phyloP scores from a whole-genome alignment of 1,139 yeast genomes.

The Sugiyamaella paludigena region DNA sequence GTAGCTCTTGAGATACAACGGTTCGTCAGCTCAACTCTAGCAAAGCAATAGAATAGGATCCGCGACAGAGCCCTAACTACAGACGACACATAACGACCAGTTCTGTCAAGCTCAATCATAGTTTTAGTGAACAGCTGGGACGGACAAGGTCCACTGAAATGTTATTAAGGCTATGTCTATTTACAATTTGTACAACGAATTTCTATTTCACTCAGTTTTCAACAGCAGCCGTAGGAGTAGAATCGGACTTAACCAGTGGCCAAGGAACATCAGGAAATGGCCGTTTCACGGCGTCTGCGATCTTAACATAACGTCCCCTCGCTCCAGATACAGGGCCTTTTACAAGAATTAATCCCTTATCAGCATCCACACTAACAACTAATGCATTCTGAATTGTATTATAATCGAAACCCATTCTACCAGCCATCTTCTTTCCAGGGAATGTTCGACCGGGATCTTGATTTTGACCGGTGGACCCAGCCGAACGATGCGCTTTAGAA shows the following conservation, averaged over 20 bases:
- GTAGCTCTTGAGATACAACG: no score
- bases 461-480: conserved; percentile 96
- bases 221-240: background rate
- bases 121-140: no score
- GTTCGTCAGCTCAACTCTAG: no score
- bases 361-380: conserved; percentile 77
- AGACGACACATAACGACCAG: no score
- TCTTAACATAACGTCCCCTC: conserved; percentile 66
- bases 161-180: no score
- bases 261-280: conserved; percentile 23
- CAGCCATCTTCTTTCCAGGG: conserved; percentile 98
- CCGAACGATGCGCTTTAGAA: conserved; percentile 88
- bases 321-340: conserved; percentile 95
- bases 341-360: conserved; percentile 73
- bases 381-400: conserved; percentile 74
- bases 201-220: no score
- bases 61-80: no score
- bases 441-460: conserved; percentile 94
- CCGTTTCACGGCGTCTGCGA: conserved; percentile 69
- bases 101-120: no score
- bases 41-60: no score
- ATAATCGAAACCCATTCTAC: conserved; percentile 82
- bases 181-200: no score
- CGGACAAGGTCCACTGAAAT: no score
- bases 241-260: conserved; percentile 6